Evolutionary conservation across 192 early-diverging fungal genomes (phyloP), one percentile per base, ranked within the genome.

Genomic region (Cladochytrium replicatum): DNA sequence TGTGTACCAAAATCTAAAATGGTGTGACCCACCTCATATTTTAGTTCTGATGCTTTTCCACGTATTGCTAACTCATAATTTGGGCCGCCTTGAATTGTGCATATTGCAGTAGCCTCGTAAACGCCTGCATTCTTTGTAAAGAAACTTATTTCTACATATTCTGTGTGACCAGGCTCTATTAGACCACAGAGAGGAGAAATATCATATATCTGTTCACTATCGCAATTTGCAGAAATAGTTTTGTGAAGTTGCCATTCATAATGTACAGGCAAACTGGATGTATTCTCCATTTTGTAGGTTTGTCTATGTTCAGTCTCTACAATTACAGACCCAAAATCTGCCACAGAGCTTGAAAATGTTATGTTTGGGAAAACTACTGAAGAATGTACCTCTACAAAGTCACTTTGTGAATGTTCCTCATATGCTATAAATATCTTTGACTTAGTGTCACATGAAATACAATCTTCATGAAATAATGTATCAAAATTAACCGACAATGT

Each of bases 291-390:
- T 13, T n/a, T 29, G 32, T 78, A 68, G 1, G 43, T 31, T 41
- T 53, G 31, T 26, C 53, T 47, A 23, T 67, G 69, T 52, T 72
- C 72, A 2, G 64, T 57, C 19, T 75, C 58, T 29, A 63, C 60
- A 5, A 58, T 58, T 32, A 78, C 70, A 44, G 71, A 78, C 5
- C 72, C 74, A 56, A 75, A 78, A 6, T 42, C 26, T 4, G 72
- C 30, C 0, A 41, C 26, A 7, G 46, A 31, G 17, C 52, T 57
- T 4, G 52, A 46, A 26, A 77, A 71, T 7, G 32, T 46, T 2
- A 78, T 53, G 39, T 80, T 80, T 4, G 77, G 77, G 55, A 78
- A 80, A 5, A 60, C 53, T 8, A 73, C 60, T 44, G 67, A 60
- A 39, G 60, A 64, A 26, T 55, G 60, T 1, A 80, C 52, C 8